Percentiles rank a stretch among this genome's conserved stretches.
Evolutionary conservation across 495 filamentous ascomycete species (phyloP).

Genomic region (Xanthoparmelia taractica): DNA sequence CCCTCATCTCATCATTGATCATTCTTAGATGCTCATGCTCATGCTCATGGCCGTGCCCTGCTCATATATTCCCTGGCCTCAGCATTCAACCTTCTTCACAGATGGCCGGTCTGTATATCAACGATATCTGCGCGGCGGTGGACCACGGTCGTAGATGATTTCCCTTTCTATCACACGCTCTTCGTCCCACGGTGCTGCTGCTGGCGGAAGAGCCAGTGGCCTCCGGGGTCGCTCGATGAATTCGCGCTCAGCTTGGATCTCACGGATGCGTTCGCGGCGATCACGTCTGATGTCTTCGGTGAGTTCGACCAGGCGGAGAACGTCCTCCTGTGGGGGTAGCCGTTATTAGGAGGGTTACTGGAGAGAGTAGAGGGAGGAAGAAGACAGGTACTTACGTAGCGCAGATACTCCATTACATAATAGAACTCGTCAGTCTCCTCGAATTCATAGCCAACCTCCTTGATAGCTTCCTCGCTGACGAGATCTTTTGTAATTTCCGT

Average conservation of each 20-base stretch:
- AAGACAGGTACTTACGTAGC: conserved; percentile 57
- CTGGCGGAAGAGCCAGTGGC: conserved; percentile 24
- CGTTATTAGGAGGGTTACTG: not conserved
- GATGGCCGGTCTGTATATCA: conserved; percentile 4
- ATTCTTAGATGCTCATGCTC: conserved; percentile 6
- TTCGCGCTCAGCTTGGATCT: conserved; percentile 74
- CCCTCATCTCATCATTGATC: conserved; percentile 9
- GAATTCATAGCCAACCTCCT: conserved; percentile 75
- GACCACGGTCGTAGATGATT: conserved; percentile 42
- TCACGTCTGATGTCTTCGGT: conserved; percentile 74
- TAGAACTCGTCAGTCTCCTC: conserved; percentile 87
- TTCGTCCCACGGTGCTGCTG: conserved; percentile 38
- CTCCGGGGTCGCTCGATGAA: conserved; percentile 31
- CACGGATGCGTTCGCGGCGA: conserved; percentile 66
- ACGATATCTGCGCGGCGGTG: conserved; percentile 17
- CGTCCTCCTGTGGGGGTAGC: conserved; percentile 59
- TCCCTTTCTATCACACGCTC: conserved; percentile 53
- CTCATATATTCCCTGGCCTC: not conserved
- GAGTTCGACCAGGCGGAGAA: conserved; percentile 69
- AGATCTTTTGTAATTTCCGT: conserved; percentile 96
- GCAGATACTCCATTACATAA: conserved; percentile 86
- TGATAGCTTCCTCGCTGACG: conserved; percentile 80
- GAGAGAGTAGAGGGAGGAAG: conserved; percentile 14
- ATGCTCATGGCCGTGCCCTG: not conserved
- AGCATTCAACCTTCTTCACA: not conserved